A percentile compares a stretch with the other conserved stretches of the same genome.
Conservation (phyloP, 2,329 filamentous ascomycete species). For the Mycocentrospora acerina region DNA sequence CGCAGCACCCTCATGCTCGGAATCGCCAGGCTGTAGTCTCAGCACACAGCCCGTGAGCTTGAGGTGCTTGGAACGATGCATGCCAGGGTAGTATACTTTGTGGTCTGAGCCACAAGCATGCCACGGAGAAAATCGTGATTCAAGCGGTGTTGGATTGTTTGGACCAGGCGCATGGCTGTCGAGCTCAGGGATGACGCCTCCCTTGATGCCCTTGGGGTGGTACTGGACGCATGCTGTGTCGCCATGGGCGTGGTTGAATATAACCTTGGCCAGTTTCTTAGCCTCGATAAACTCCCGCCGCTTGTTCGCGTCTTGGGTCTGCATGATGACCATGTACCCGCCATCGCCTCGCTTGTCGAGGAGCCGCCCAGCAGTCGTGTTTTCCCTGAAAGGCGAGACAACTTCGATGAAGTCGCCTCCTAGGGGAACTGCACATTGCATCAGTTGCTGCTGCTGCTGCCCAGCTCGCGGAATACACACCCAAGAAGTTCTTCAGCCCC, state of each 20-base stretch:
- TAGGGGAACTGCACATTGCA: constrained; percentile 36
- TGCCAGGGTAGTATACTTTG: constrained; percentile 36
- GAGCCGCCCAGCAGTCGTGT: constrained; percentile 46
- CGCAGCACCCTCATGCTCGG: constrained; percentile 39
- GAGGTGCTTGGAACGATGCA: constrained; percentile 42
- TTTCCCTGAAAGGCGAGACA: constrained; percentile 40
- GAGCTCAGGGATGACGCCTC: constrained; percentile 49
- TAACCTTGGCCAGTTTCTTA: constrained; percentile 39
- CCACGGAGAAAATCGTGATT: constrained; percentile 46
- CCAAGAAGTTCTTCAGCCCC: constrained; percentile 45
- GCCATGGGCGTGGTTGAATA: constrained; percentile 38
- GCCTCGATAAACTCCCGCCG: constrained; percentile 43
- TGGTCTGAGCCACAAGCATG: constrained; percentile 46
- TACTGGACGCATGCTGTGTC: constrained; percentile 46
- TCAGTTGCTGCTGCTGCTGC: not conserved
- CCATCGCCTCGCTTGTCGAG: constrained; percentile 48
- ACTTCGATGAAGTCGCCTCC: constrained; percentile 50
- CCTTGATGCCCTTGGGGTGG: constrained; percentile 48
- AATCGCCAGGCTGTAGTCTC: constrained; percentile 42
- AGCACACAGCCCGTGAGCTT: constrained; percentile 39
- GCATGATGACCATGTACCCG: constrained; percentile 54
- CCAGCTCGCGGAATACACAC: constrained; percentile 17
- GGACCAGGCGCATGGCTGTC: constrained; percentile 41
- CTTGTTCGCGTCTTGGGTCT: constrained; percentile 44
- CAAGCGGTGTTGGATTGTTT: constrained; percentile 42